phyloP scores from a whole-genome alignment of 106 monocot genomes.

The Alisma plantagoaquatica region DNA sequence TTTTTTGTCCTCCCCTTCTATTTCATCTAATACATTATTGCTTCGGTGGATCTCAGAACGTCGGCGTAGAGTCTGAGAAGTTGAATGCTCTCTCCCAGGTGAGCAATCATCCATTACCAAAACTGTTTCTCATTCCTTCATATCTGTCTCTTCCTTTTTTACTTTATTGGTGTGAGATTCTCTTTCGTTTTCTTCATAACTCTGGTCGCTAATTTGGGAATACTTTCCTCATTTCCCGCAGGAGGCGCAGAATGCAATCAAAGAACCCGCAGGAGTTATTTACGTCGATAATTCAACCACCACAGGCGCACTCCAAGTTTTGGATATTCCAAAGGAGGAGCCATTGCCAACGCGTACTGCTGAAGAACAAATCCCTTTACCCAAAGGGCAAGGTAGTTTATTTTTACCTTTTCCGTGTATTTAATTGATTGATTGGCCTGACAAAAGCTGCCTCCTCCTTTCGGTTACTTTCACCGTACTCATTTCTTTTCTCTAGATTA shows the following conservation, averaged over 20 bases:
- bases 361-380: too few species aligned
- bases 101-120: too few species aligned
- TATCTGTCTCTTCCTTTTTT: too few species aligned
- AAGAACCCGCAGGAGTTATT: slow-evolving; percentile 26
- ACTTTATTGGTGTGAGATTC: too few species aligned
- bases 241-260: neutral
- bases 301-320: neutral
- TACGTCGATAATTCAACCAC: slow-evolving; percentile 17
- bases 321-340: slow-evolving; percentile 1
- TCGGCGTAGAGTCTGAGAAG: neutral
- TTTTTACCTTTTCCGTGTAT: neutral
- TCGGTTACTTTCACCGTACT: neutral
- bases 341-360: too few species aligned
- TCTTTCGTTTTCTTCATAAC: too few species aligned
- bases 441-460: neutral
- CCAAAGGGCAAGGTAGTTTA: neutral
- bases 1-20: too few species aligned
- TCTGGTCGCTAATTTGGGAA: too few species aligned
- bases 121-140: neutral
- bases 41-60: too few species aligned
- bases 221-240: too few species aligned
- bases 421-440: neutral
- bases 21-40: too few species aligned
- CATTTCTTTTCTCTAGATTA: neutral
- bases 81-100: neutral